Evolutionary conservation across 106 monocot species (phyloP).

Genomic region (Ottelia alismoides): DNA sequence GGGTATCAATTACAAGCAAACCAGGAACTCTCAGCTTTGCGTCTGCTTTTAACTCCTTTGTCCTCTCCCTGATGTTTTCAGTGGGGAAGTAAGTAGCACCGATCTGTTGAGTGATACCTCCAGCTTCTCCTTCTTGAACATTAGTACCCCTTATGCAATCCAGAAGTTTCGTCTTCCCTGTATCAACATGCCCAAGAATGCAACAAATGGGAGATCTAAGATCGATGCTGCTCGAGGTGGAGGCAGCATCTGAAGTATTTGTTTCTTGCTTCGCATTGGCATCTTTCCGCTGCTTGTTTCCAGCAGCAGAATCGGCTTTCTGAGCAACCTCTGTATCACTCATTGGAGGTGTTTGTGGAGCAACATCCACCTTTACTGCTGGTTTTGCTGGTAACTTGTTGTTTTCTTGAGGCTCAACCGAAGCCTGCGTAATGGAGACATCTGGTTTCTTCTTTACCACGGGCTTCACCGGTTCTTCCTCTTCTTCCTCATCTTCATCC

Average conservation of each 20-base stretch:
- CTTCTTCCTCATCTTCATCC: slow-evolving; percentile 65
- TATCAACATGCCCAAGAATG: slow-evolving; percentile 93
- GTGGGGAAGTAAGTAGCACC: slow-evolving; percentile 90
- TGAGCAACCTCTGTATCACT: slow-evolving; percentile 14
- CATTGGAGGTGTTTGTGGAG: slow-evolving; percentile 10
- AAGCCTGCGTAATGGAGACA: background rate
- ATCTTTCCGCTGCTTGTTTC: slow-evolving; percentile 12
- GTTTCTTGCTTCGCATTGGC: slow-evolving; percentile 24
- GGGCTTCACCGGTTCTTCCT: slow-evolving; percentile 22
- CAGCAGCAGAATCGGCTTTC: slow-evolving; percentile 3
- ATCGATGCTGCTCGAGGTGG: slow-evolving; percentile 24
- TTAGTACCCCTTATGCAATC: slow-evolving; percentile 78
- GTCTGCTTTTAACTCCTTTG: slow-evolving; percentile 82
- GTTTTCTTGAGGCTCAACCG: slow-evolving; percentile 9
- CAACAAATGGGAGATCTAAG: slow-evolving; percentile 89
- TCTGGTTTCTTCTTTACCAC: slow-evolving; percentile 14
- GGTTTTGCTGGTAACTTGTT: slow-evolving; percentile 18
- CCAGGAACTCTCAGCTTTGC: slow-evolving; percentile 77
- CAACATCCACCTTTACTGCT: slow-evolving; percentile 25
- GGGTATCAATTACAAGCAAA: slow-evolving; percentile 87
- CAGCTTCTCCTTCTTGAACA: slow-evolving; percentile 91
- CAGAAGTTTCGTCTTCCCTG: slow-evolving; percentile 86
- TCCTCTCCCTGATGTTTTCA: slow-evolving; percentile 87
- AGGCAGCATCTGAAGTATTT: slow-evolving; percentile 1
- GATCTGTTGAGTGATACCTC: slow-evolving; percentile 92